Conservation (phyloP, 495 filamentous ascomycete genomes). For the Aspergillus homomorphus region DNA sequence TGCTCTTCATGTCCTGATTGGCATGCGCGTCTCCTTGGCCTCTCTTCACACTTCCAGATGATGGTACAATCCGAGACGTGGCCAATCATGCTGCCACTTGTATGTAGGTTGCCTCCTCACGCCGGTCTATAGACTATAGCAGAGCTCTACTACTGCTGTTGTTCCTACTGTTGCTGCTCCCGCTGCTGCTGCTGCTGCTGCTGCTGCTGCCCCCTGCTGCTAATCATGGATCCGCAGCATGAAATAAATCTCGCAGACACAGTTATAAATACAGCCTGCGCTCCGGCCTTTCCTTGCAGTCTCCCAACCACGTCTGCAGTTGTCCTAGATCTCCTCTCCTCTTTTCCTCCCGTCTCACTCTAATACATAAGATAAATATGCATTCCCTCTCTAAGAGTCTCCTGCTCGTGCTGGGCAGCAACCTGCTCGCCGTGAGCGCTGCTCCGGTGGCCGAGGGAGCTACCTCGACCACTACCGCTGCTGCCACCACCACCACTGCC, state of each 20-base stretch:
- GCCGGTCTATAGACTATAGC: not conserved
- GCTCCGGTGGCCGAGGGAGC: slow-evolving; percentile 4
- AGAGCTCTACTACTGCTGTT: not conserved
- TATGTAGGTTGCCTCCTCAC: not conserved
- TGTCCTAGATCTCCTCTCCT: not conserved
- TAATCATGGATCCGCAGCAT: not conserved
- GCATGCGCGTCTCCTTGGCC: not conserved
- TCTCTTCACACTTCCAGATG: not conserved
- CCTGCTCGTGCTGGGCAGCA: slow-evolving; percentile 9
- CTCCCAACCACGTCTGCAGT: not conserved
- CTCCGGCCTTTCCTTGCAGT: not conserved
- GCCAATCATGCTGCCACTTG: not conserved
- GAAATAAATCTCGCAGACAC: not conserved
- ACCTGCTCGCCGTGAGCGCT: slow-evolving; percentile 8
- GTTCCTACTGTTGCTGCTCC: not conserved
- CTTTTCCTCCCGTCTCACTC: not conserved
- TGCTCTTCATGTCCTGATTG: not conserved
- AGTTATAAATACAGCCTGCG: slow-evolving; percentile 11
- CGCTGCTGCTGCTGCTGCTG: not conserved
- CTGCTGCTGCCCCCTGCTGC: not conserved
- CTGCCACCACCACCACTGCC: slow-evolving; percentile 2
- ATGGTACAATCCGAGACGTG: slow-evolving; percentile 7
- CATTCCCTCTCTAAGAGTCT: slow-evolving; percentile 8
- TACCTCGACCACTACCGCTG: not conserved
- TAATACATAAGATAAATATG: slow-evolving; percentile 2